Conservation (phyloP, 192 early-diverging fungal genomes). For the Phlyctochytrium arcticum region DNA sequence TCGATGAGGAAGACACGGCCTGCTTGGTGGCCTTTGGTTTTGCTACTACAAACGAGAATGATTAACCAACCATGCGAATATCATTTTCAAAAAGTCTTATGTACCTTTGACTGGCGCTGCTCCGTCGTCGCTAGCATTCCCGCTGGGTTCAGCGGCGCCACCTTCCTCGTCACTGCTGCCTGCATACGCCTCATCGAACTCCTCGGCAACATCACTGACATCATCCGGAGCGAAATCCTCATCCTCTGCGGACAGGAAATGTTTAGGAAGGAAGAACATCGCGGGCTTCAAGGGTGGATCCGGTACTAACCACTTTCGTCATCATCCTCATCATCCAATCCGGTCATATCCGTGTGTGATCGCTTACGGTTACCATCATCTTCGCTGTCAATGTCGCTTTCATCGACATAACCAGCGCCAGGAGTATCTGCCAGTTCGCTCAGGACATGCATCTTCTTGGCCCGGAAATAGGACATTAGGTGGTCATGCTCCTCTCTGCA, state of each 20-base stretch:
- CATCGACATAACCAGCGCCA: slow-evolving; percentile 40
- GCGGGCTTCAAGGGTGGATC: too few relatives aligned
- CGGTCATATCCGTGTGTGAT: neutral
- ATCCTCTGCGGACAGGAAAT: too few relatives aligned
- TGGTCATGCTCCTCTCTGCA: slow-evolving; percentile 77
- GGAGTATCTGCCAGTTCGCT: slow-evolving; percentile 62
- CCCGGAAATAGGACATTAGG: slow-evolving; percentile 74
- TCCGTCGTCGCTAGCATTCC: slow-evolving; percentile 4
- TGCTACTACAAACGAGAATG: too few relatives aligned
- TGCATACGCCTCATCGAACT: slow-evolving; percentile 37
- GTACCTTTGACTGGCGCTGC: too few relatives aligned
- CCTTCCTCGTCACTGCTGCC: slow-evolving; percentile 35
- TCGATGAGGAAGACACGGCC: neutral
- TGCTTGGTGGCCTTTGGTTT: neutral
- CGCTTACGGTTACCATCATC: slow-evolving; percentile 46
- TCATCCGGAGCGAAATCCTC: slow-evolving; percentile 80
- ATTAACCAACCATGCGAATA: too few relatives aligned
- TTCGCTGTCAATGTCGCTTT: slow-evolving; percentile 50
- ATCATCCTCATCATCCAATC: slow-evolving; percentile 31
- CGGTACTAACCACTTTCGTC: slow-evolving; percentile 30
- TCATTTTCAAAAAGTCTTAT: too few relatives aligned
- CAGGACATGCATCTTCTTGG: slow-evolving; percentile 72
- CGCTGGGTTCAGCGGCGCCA: slow-evolving; percentile 2
- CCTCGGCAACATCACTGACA: slow-evolving; percentile 43
- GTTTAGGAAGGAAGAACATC: too few relatives aligned